Conservation (phyloP, 192 early-diverging fungal species). For the Gaertneriomyces semiglobifer region DNA sequence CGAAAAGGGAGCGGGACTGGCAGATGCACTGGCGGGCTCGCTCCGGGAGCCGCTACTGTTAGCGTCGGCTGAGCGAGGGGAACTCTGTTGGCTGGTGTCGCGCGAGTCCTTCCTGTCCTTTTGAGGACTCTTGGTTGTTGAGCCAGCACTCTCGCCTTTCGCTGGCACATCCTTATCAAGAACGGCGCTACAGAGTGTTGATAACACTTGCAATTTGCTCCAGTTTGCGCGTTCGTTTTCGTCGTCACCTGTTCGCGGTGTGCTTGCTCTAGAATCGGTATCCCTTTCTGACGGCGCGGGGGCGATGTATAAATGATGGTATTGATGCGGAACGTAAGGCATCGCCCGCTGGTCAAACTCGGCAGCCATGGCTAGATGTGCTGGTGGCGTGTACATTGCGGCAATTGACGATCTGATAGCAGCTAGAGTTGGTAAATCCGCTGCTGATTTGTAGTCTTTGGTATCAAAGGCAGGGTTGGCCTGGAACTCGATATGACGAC, state of each 20-base stretch:
- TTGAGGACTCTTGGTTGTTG: too few relatives aligned
- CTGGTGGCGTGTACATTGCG: not conserved
- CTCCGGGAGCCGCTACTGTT: too few relatives aligned
- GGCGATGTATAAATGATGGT: slow-evolving; percentile 26
- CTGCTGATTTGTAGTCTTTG: too few relatives aligned
- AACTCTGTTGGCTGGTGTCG: too few relatives aligned
- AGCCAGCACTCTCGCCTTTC: too few relatives aligned
- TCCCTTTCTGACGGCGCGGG: slow-evolving; percentile 3
- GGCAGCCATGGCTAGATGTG: slow-evolving; percentile 28
- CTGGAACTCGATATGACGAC: too few relatives aligned
- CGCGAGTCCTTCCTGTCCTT: too few relatives aligned
- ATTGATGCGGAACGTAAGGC: not conserved
- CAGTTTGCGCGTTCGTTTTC: slow-evolving; percentile 16
- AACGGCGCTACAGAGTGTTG: slow-evolving; percentile 20
- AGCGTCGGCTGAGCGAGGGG: too few relatives aligned
- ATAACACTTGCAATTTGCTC: slow-evolving; percentile 18
- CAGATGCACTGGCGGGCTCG: too few relatives aligned
- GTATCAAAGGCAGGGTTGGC: too few relatives aligned
- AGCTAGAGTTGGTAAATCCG: too few relatives aligned
- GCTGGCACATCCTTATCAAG: slow-evolving; percentile 1
- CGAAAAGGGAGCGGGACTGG: too few relatives aligned
- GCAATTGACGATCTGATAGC: not conserved
- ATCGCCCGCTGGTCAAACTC: slow-evolving; percentile 20
- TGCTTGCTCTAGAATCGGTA: not conserved
- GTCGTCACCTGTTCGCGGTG: not conserved